Base-by-base conservation (phyloP, 2,329 filamentous ascomycete species). In the Trichoderma harzianum region DNA sequence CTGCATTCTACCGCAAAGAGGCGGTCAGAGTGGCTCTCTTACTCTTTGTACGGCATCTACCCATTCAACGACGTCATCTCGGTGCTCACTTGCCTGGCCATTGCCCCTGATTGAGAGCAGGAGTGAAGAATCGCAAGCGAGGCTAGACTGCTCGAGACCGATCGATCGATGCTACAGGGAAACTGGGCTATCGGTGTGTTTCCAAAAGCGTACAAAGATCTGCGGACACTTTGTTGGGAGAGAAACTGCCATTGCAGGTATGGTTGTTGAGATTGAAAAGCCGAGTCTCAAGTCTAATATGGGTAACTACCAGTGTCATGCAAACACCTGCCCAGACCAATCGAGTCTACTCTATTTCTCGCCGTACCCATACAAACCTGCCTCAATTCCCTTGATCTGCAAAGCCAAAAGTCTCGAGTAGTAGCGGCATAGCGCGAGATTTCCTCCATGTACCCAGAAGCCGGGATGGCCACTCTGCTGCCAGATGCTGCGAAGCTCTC, bases 371-470 rank as follows among this genome's bases (percentile, higher is more conserved):
- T 81, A 82, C 18, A 84, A 21, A 0, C 80, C 81, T n/a, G 78
- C 81, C 73, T 84, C 82, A 0, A 80, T 69, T 0, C 77, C 86
- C 77, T 86, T 85, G 62, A 89, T 87, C 78, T 88, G 86, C 66
- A 88, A 73, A 0, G 86, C 87, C 72, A 88, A 70, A 2, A 87
- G 68, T 58, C 84, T 85, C 0, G 89, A 91, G 74, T 85, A 91
- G 57, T 88, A 88, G 18, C 90, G 83, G 72, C 88, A 90, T 66
- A 91, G 78, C 0, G 88, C 89, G 47, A 92, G 76, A 73, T 91
- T 92, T 1, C 90, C 90, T 0, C 89, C 89, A 74, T 90, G 88
- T 74, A 88, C 88, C 90, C 89, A 92, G 72, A 92, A 89, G 0
- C 89, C 88, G 0, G 88, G 87, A 69, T 91, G 89, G 0, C 89